Evolutionary conservation across 176 grass and related monocot genomes (phyloP).

Genomic region (Rhynchospora breviuscula): DNA sequence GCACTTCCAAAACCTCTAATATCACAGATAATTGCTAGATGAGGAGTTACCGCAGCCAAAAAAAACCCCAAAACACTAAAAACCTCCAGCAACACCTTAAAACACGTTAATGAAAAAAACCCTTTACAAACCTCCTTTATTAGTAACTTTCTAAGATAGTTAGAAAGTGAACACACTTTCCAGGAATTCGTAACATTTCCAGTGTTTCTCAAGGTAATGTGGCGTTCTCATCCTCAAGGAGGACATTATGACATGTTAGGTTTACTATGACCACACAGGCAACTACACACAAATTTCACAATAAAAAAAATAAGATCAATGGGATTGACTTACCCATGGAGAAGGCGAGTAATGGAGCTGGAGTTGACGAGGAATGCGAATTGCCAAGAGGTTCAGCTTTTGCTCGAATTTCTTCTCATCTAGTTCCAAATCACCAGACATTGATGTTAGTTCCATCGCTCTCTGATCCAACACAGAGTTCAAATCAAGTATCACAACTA

Average conservation of each 20-base stretch:
- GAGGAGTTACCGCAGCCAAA: not conserved
- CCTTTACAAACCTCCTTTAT: not conserved
- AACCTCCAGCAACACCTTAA: not conserved
- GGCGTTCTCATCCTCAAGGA: not conserved
- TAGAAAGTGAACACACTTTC: not conserved
- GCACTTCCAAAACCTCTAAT: not conserved
- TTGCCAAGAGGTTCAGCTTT: slow-evolving; percentile 51
- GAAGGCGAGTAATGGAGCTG: slow-evolving; percentile 50
- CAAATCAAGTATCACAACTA: not conserved
- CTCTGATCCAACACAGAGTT: not conserved
- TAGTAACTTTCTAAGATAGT: not conserved
- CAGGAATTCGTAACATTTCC: not conserved
- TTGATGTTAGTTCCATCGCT: not conserved
- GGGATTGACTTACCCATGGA: slow-evolving; percentile 47
- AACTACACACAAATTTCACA: not conserved
- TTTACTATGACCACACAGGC: not conserved
- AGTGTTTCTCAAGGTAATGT: no score
- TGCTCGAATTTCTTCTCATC: slow-evolving; percentile 80
- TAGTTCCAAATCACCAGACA: slow-evolving; percentile 33
- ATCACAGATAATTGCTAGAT: not conserved
- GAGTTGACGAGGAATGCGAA: slow-evolving; percentile 73
- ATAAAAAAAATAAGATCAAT: not conserved
- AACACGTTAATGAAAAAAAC: not conserved
- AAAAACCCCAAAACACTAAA: not conserved
- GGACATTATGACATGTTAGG: not conserved